A percentile compares a stretch with the other conserved stretches of the same genome.
Conservation (phyloP, 1,284 basidiomycete genomes). For the Cutaneotrichosporon cyanovorans region DNA sequence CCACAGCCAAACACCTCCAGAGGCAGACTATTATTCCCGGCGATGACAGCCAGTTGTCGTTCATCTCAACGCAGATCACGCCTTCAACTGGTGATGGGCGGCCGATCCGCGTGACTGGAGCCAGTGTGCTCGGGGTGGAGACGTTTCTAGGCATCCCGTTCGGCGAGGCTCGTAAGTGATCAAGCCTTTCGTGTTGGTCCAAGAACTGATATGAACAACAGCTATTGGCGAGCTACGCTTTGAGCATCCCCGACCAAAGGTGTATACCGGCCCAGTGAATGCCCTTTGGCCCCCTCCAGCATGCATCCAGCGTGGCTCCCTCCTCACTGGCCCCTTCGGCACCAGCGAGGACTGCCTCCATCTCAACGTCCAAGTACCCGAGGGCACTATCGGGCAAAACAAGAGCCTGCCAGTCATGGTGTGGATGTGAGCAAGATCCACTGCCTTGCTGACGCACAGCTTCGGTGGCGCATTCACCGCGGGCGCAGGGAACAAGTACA, state of each 20-base stretch:
- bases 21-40: no score
- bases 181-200: no score
- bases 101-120: constrained; percentile 2
- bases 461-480: constrained; percentile 39
- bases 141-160: constrained; percentile 10
- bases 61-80: not conserved
- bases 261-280: constrained; percentile 25
- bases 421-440: constrained; percentile 14
- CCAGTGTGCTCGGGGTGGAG: not conserved
- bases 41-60: no score
- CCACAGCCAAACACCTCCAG: no score
- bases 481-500: constrained; percentile 22
- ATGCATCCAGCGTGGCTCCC: constrained; percentile 28
- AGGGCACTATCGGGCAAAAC: constrained; percentile 13
- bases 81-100: not conserved
- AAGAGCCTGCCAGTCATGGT: constrained; percentile 39
- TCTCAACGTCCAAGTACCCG: constrained; percentile 41
- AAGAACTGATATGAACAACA: no score
- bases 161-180: constrained; percentile 7
- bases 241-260: constrained; percentile 22
- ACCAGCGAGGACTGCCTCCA: constrained; percentile 46
- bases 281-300: constrained; percentile 24
- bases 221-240: constrained; percentile 40
- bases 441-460: constrained; percentile 7
- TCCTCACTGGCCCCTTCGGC: constrained; percentile 15